Evolutionary conservation across 768 basidiomycete species (phyloP).

Genomic region (Lentinula raphanica): DNA sequence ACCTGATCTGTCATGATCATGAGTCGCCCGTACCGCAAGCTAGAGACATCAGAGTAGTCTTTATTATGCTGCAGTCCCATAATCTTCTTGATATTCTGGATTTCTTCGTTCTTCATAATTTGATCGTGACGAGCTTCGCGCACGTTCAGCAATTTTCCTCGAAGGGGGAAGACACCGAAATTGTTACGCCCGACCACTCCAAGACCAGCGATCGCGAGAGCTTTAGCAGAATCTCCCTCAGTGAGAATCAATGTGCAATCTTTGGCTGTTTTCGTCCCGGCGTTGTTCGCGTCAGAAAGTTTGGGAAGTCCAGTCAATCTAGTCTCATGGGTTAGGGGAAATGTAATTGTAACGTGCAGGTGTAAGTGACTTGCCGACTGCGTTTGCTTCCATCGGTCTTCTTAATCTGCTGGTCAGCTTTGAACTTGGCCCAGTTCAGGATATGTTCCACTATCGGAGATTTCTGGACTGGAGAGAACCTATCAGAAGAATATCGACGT

Average conservation of each 20-base stretch:
- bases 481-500: background rate
- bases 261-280: conserved; percentile 74
- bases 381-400: conserved; percentile 93
- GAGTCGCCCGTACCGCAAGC: conserved; percentile 84
- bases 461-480: conserved; percentile 66
- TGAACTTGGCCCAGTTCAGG: conserved; percentile 94
- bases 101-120: conserved; percentile 97
- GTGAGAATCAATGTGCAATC: conserved; percentile 94
- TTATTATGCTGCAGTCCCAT: conserved; percentile 94
- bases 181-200: conserved; percentile 93
- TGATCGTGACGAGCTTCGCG: conserved; percentile 94
- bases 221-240: conserved; percentile 98
- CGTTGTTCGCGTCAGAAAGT: conserved; percentile 95
- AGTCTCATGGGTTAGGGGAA: background rate
- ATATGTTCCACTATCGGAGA: conserved; percentile 89
- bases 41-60: conserved; percentile 63
- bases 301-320: conserved; percentile 91
- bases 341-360: background rate
- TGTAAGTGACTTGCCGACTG: conserved; percentile 52
- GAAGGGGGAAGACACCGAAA: conserved; percentile 96
- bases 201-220: conserved; percentile 91
- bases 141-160: conserved; percentile 95
- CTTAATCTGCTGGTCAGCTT: conserved; percentile 93
- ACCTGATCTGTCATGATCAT: conserved; percentile 99
- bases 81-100: conserved; percentile 96